Percentiles rank a stretch among this genome's conserved stretches.
phyloP scores from a whole-genome alignment of 1,139 yeast genomes.

The Saccharomycopsis hybrid region DNA sequence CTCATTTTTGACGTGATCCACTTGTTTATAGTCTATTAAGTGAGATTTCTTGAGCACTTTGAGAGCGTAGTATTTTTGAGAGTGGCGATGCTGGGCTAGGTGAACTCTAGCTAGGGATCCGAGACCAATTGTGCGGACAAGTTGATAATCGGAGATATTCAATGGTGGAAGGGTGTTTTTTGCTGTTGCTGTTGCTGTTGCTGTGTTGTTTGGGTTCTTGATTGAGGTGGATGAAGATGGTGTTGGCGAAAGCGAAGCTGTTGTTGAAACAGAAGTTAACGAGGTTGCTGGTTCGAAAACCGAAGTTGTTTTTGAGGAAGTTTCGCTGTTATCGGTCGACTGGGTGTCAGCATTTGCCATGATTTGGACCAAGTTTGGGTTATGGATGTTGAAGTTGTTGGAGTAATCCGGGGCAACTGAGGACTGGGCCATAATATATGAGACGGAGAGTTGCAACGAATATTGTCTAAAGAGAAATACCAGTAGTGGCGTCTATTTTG shows the following conservation, averaged over 20 bases:
- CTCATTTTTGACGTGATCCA: conserved; percentile 9
- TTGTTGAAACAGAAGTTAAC: not conserved
- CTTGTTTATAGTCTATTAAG: conserved; percentile 6
- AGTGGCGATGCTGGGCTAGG: conserved; percentile 2
- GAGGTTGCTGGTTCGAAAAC: not conserved
- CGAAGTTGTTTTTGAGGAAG: not conserved
- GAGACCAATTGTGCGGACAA: conserved; percentile 14
- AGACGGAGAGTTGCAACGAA: no score
- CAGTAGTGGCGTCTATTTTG: no score
- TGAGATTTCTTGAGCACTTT: conserved; percentile 5
- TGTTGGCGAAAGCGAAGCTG: not conserved
- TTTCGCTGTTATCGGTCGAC: no score
- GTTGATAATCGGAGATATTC: not conserved
- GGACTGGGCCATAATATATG: no score
- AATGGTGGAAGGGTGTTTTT: not conserved
- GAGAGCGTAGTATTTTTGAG: conserved; percentile 8
- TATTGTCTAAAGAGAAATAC: no score
- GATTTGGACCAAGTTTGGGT: no score
- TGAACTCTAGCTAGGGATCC: conserved; percentile 17
- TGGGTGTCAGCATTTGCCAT: no score
- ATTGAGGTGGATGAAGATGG: not conserved
- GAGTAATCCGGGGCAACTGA: no score
- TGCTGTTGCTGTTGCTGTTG: not conserved
- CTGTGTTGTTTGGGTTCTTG: not conserved
- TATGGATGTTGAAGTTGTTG: no score